phyloP scores from a whole-genome alignment of 306 rosid genomes.

The Biancaea sappan region DNA sequence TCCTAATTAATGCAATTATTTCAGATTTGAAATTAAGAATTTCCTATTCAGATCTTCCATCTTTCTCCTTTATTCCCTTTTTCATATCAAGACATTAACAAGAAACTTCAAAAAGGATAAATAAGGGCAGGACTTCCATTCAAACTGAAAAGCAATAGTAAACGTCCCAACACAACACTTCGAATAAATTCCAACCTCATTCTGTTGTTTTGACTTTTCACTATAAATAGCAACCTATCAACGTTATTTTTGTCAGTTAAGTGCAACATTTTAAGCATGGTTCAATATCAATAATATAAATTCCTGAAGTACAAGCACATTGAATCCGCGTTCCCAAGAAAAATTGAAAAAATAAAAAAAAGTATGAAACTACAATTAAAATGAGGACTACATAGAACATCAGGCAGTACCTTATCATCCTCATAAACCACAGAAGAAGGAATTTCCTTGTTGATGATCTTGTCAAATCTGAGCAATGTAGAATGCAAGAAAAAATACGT shows the following conservation, averaged over 20 bases:
- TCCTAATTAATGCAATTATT: no score
- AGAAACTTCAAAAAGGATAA: neutral
- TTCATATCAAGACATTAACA: no score
- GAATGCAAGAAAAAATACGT: neutral
- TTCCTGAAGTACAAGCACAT: neutral
- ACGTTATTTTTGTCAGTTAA: neutral
- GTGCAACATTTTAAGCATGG: neutral
- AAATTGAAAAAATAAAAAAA: neutral
- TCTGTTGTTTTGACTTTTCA: neutral
- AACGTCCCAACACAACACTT: neutral
- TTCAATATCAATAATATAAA: neutral
- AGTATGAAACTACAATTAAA: neutral
- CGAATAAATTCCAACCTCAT: neutral
- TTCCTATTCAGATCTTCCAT: no score
- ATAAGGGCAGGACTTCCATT: neutral
- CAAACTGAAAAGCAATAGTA: neutral
- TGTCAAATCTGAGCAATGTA: constrained; percentile 65
- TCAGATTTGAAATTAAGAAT: no score
- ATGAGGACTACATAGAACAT: neutral
- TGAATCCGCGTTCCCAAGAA: neutral
- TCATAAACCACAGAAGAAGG: constrained; percentile 77
- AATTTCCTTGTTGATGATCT: constrained; percentile 79
- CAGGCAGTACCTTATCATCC: constrained; percentile 72
- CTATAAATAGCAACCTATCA: neutral
- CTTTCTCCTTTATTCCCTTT: no score